Evolutionary conservation across 805 yeast genomes (phyloP).

Genomic region (Schwanniomyces sp.): DNA sequence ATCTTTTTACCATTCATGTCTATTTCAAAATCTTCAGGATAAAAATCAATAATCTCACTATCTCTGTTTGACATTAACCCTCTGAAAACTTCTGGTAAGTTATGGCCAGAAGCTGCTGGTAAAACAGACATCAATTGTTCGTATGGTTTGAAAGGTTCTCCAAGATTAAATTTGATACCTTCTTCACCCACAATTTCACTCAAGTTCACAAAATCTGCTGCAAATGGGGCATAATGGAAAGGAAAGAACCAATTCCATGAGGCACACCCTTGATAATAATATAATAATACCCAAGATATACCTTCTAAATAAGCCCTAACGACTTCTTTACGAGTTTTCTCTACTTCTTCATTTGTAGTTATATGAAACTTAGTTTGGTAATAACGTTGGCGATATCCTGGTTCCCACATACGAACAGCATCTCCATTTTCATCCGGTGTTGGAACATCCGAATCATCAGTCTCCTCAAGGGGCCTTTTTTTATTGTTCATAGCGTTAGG

Average conservation of each 20-base stretch:
- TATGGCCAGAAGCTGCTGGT: conserved; percentile 91
- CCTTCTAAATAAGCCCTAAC: conserved; percentile 85
- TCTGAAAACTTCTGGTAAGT: conserved; percentile 77
- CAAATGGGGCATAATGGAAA: conserved; percentile 97
- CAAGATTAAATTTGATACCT: conserved; percentile 58
- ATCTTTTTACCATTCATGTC: conserved; percentile 95
- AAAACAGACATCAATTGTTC: conserved; percentile 94
- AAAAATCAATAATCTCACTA: conserved; percentile 86
- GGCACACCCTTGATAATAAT: conserved; percentile 96
- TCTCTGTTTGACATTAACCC: conserved; percentile 76
- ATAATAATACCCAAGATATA: conserved; percentile 91
- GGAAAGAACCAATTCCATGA: conserved; percentile 99
- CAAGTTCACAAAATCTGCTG: conserved; percentile 72
- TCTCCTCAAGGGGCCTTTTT: conserved; percentile 20
- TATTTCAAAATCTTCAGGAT: conserved; percentile 82
- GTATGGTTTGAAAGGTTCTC: conserved; percentile 83
- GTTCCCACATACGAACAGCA: conserved; percentile 72
- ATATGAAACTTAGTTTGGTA: conserved; percentile 73
- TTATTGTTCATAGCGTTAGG: conserved; percentile 8
- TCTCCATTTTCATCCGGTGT: conserved; percentile 44
- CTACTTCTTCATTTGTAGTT: conserved; percentile 52
- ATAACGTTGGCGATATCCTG: conserved; percentile 84
- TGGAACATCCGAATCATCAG: conserved; percentile 13
- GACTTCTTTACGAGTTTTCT: conserved; percentile 54
- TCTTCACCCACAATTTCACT: conserved; percentile 42